Evolutionary conservation across 1,284 basidiomycete species (phyloP), one percentile per base, ranked within the genome.

Genomic region (Moesziomyces antarcticus): DNA sequence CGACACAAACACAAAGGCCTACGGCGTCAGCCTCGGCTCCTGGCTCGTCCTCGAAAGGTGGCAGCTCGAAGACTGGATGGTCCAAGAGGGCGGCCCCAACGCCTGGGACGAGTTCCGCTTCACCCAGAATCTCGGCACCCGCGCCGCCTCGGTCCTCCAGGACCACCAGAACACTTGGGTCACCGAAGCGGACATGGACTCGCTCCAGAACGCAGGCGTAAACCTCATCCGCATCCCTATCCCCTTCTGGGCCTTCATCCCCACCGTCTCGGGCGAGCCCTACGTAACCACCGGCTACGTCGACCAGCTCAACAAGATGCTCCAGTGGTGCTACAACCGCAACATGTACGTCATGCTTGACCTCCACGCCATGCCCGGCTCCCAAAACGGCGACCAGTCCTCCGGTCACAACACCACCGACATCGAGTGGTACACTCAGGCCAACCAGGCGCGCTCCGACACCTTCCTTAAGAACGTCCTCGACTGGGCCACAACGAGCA

Each of bases 1-100:
- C 22, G 77, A 79, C 46, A 55, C 75, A 50, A 74, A 76, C 51
- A 66, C 71, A 18, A 84, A 84, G 60, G 80, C 79, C 20, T 75
- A 71, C 49, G 83, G 83, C 40, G 77, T 75, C 53, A 79, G 75
- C 41, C 72, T 84, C 18, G 83, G 83, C 27, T 80, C 77, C 48
- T 82, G 78, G 78, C 73, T 84, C 48, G 58, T 82, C 11, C 65
- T 84, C 37, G 81, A 83, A 64, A 77, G 83, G 50, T 86, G 85
- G 85, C 83, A 85, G 78, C 62, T 81, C 45, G 85, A 85, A 56
- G 83, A 85, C 61, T 85, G 84, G 85, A 83, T 86, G 69, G 80
- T 80, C 46, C 33, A 73, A 22, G 59, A 73, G 33, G 84, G 77
- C 24, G 82, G 84, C 24, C 10, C 67, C 22, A 74, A 84, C 25